Base-by-base conservation (phyloP, 2,329 filamentous ascomycete species). In the Apiospora aurea region DNA sequence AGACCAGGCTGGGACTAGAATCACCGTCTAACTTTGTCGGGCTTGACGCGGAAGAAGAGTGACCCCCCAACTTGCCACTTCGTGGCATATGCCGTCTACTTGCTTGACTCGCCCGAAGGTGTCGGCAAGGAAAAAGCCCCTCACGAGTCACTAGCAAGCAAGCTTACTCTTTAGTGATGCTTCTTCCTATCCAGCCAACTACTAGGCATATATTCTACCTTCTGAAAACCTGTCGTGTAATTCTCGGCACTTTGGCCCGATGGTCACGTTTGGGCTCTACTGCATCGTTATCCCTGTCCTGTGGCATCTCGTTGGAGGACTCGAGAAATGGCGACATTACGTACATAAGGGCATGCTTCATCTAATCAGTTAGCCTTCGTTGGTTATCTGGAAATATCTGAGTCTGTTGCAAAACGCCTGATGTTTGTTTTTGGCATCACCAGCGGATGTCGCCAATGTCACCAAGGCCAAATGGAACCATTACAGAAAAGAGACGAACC, bases 1-100 rank as follows among this genome's bases (percentile, higher is more conserved):
- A 41, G 57, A 41, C 57, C 57, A 41, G n/a, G 18, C 29, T 41
- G 57, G 57, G 18, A 41, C 57, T 64, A 64, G 57, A 24, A 64
- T n/a, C 34, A 24, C 21, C 34, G 21, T 1, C 18, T 38, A 38
- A 18, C 29, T 57, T 57, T 5, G 26, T 34, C 26, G 18, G 18
- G 49, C 24, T 53, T 7, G 29, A 38, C 26, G 24, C 29, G 38
- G 18, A 43, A 14, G 8, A 43, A 8, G 18, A n/a, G 2, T 61
- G 29, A n/a, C 29, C 16, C 16, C 53, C 29, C 3, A 38, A n/a
- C 21, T 18, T n/a, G 16, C 8, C 16, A 29, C 26, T 8, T n/a
- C 8, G 14, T 57, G 51, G 51, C 51, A 57, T 6, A 10, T n/a
- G 53, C 18, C 34, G 34, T 38, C 53, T 29, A 41, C 18, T 64